A percentile compares a stretch with the other conserved stretches of the same genome.
Conservation (phyloP, 2,329 filamentous ascomycete genomes). For the Fusarium irregulare region DNA sequence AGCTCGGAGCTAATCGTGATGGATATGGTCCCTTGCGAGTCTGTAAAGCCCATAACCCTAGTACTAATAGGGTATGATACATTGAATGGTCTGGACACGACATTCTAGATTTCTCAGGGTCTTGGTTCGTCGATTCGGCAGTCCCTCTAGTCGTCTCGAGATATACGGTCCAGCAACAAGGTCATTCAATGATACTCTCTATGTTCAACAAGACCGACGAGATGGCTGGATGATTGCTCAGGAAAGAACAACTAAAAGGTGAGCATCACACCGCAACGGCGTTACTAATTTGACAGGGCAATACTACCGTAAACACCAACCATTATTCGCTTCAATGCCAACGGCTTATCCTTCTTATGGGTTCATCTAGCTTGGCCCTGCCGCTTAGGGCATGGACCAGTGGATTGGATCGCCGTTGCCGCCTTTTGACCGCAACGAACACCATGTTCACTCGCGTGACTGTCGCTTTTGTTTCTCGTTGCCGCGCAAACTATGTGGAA, state of each 20-base stretch:
- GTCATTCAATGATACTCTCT: too few relatives aligned
- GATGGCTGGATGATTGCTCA: not conserved
- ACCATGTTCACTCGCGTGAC: slow-evolving; percentile 32
- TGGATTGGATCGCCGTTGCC: slow-evolving; percentile 25
- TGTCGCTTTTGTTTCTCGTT: slow-evolving; percentile 3
- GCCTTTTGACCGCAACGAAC: slow-evolving; percentile 36
- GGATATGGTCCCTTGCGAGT: slow-evolving; percentile 18
- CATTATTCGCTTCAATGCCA: slow-evolving; percentile 11
- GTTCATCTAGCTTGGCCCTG: slow-evolving; percentile 7
- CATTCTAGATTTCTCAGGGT: slow-evolving; percentile 30
- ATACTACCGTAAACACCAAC: not conserved
- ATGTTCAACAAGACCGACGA: not conserved
- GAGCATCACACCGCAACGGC: not conserved
- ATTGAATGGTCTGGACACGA: slow-evolving; percentile 8
- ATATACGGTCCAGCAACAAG: not conserved
- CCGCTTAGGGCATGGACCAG: slow-evolving; percentile 13
- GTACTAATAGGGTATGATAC: slow-evolving; percentile 31
- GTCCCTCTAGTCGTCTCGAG: not conserved
- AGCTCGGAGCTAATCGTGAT: slow-evolving; percentile 34
- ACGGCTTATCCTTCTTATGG: slow-evolving; percentile 1
- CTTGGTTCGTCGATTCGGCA: slow-evolving; percentile 1
- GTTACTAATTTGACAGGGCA: not conserved
- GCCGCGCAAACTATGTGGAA: slow-evolving; percentile 10
- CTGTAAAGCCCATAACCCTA: slow-evolving; percentile 13
- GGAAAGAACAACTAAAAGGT: not conserved